Conservation (phyloP, 2,329 filamentous ascomycete species). For the Reticulascus tulasneorum region DNA sequence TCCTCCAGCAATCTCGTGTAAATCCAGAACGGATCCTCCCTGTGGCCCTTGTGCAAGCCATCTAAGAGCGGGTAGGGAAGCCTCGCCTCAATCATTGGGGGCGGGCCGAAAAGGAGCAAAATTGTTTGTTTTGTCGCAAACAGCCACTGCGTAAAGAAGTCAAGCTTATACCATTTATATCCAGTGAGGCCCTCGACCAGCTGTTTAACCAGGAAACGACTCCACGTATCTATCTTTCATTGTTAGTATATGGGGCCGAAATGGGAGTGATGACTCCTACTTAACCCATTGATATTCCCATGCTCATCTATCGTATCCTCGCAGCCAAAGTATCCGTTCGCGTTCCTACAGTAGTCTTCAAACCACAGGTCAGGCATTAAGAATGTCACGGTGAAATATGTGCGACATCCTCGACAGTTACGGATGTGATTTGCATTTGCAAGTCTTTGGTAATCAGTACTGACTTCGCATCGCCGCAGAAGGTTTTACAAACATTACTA, state of each 20-base stretch:
- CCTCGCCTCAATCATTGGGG: slow-evolving; percentile 1
- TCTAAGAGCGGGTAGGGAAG: slow-evolving; percentile 7
- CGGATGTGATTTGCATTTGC: slow-evolving; percentile 26
- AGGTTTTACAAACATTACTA: slow-evolving; percentile 5
- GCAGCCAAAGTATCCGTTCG: slow-evolving; percentile 37
- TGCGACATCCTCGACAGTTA: slow-evolving; percentile 21
- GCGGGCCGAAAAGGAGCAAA: slow-evolving; percentile 27
- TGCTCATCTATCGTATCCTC: slow-evolving; percentile 15
- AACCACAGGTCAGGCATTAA: slow-evolving; percentile 30
- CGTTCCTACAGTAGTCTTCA: slow-evolving; percentile 25
- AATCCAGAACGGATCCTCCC: slow-evolving; percentile 31
- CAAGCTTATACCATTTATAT: slow-evolving; percentile 32
- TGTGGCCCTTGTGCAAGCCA: slow-evolving; percentile 2
- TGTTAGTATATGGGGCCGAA: not conserved
- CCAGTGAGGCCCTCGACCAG: slow-evolving; percentile 10
- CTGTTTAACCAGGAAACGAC: slow-evolving; percentile 25
- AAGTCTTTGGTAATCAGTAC: slow-evolving; percentile 17
- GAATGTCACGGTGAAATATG: slow-evolving; percentile 19
- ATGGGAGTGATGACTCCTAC: slow-evolving; percentile 11
- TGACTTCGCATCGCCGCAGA: too few relatives aligned
- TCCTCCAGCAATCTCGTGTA: slow-evolving; percentile 26
- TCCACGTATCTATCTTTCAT: slow-evolving; percentile 25
- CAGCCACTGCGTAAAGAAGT: slow-evolving; percentile 25
- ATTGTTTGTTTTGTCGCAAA: slow-evolving; percentile 16
- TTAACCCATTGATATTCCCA: slow-evolving; percentile 8